Evolutionary conservation across 2,329 filamentous ascomycete species (phyloP).

Genomic region (Chrysoporthe cubensis): DNA sequence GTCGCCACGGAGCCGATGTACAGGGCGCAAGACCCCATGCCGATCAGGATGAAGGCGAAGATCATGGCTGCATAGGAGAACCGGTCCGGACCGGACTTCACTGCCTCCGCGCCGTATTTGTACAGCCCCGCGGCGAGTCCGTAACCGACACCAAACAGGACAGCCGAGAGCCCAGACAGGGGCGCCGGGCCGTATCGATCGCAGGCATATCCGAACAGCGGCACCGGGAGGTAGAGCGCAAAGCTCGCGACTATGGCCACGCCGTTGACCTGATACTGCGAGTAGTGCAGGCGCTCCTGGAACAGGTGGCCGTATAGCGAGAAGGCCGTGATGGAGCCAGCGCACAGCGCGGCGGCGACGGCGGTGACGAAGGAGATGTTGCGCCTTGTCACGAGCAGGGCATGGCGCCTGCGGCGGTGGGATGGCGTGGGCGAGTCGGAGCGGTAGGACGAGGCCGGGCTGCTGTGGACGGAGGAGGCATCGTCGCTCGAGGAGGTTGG

Average conservation of each 20-base stretch:
- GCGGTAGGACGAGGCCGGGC: conserved; percentile 25
- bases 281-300: conserved; percentile 83
- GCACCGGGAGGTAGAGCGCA: conserved; percentile 89
- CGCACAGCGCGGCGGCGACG: conserved; percentile 45
- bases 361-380: conserved; percentile 32
- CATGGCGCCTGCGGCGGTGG: conserved; percentile 17
- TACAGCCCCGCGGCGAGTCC: conserved; percentile 82
- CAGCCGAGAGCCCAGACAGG: conserved; percentile 71
- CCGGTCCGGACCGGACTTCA: conserved; percentile 48
- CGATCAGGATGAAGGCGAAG: conserved; percentile 79
- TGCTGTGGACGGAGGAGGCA: conserved; percentile 25
- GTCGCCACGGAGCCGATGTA: conserved; percentile 92
- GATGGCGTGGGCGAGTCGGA: conserved; percentile 25
- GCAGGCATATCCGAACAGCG: conserved; percentile 86
- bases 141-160: conserved; percentile 82
- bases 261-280: conserved; percentile 89
- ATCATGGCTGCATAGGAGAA: conserved; percentile 86
- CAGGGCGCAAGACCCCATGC: conserved; percentile 83
- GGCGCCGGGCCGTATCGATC: conserved; percentile 83
- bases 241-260: conserved; percentile 86
- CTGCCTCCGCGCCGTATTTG: conserved; percentile 47
- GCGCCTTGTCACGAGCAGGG: conserved; percentile 23
- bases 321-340: conserved; percentile 90
- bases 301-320: conserved; percentile 92
- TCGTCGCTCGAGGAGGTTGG: conserved; percentile 19